Evolutionary conservation across 495 filamentous ascomycete genomes (phyloP), one percentile per base, ranked within the genome.

Genomic region (Margaritispora aquatica): DNA sequence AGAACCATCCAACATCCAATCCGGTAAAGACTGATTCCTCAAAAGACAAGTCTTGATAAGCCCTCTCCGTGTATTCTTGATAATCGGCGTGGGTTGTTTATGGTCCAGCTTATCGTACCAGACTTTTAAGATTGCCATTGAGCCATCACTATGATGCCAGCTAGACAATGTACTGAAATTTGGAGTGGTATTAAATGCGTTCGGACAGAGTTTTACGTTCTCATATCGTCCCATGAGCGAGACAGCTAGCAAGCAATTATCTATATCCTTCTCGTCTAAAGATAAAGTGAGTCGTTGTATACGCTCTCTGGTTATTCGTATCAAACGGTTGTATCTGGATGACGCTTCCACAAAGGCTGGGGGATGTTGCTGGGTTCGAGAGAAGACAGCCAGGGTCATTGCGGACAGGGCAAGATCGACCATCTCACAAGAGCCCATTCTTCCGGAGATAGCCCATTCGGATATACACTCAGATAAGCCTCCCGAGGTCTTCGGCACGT

Each of bases 201-300:
- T 23, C 22, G 59, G 66, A 36, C 26, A 9, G 20, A 59, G 53
- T 9, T 50, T 59, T 1, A 61, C 54, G 24, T 51, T 59, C 56
- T 71, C 69, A 51, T 68, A 71, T 5, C 61, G 59, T 22, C 63
- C 55, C 69, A 71, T 71, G n/a, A 67, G 46, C 41, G 49, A 65
- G 26, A 69, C 57, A 3, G 66, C 55, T 20, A 71, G 55, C 24
- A 71, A 58, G 51, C 61, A 71, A 41, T 46, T 38, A 8, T 71
- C 69, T 20, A 70, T 52, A 54, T 64, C 54, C 2, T 19, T 10
- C 21, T 54, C 48, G 29, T 64, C 47, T 47, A 65, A 49, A 2
- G 26, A 34, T n/a, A n/a, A 3, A 9, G 38, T 44, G 38, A 44
- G 38, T 44, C 19, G 38, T 15, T 24, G 10, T 9, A 55, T n/a